Conservation (phyloP, 257 asterid genomes). For the Ilex aquifolium region DNA sequence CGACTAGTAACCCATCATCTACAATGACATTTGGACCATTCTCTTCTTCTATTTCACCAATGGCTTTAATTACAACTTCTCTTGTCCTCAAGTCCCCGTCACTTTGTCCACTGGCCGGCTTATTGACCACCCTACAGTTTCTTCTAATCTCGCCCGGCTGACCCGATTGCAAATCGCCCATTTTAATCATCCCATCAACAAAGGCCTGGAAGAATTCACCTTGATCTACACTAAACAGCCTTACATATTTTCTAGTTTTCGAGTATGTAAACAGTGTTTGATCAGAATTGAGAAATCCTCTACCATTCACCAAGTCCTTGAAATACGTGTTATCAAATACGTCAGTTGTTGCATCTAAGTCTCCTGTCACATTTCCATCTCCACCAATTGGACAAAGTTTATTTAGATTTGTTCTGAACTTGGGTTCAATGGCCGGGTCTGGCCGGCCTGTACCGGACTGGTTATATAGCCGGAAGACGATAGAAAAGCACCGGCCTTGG, state of each 20-base stretch:
- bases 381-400: slow-evolving; percentile 66
- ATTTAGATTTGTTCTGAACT: slow-evolving; percentile 37
- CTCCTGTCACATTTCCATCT: slow-evolving; percentile 58
- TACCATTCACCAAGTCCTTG: slow-evolving; percentile 61
- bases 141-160: slow-evolving; percentile 60
- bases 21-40: too few species aligned
- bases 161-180: slow-evolving; percentile 71
- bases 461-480: slow-evolving; percentile 80
- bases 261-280: slow-evolving; percentile 43
- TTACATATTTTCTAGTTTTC: slow-evolving; percentile 48
- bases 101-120: slow-evolving; percentile 13
- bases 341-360: slow-evolving; percentile 64
- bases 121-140: slow-evolving; percentile 55
- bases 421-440: slow-evolving; percentile 69
- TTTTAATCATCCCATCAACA: slow-evolving; percentile 58
- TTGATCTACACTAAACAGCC: slow-evolving; percentile 33
- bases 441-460: slow-evolving; percentile 83
- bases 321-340: slow-evolving; percentile 69
- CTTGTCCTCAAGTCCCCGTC: slow-evolving; percentile 6
- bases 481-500: slow-evolving; percentile 76
- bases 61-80: neutral
- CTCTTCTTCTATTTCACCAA: too few species aligned
- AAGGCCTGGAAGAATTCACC: slow-evolving; percentile 46
- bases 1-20: too few species aligned
- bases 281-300: slow-evolving; percentile 85